Percentiles rank a stretch among this genome's conserved stretches.
phyloP scores from a whole-genome alignment of 2,329 filamentous ascomycete genomes.

The Trichoderma aggressivum region DNA sequence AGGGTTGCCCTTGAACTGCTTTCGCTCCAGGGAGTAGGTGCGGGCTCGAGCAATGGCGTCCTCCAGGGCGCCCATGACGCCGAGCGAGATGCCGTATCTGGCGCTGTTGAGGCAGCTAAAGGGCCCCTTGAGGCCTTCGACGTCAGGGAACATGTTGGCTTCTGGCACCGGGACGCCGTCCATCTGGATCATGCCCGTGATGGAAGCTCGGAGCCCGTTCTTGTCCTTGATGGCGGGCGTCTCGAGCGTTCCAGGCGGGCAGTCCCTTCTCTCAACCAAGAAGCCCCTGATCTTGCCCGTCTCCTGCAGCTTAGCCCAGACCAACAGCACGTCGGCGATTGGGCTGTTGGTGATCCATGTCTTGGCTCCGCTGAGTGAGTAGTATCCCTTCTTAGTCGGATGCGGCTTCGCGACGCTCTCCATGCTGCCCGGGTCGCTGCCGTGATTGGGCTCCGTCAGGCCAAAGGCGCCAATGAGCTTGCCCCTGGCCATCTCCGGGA shows the following conservation, averaged over 20 bases:
- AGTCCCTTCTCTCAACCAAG: slow-evolving; percentile 78
- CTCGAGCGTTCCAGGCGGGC: slow-evolving; percentile 82
- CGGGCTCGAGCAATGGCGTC: slow-evolving; percentile 81
- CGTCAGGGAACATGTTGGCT: slow-evolving; percentile 88
- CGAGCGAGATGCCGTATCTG: slow-evolving; percentile 88
- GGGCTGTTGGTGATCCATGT: slow-evolving; percentile 97
- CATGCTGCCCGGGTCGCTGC: slow-evolving; percentile 88
- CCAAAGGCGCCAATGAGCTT: slow-evolving; percentile 83
- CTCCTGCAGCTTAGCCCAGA: slow-evolving; percentile 90
- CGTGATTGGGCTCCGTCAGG: slow-evolving; percentile 88
- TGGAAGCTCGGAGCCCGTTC: slow-evolving; percentile 85
- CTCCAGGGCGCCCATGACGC: slow-evolving; percentile 89
- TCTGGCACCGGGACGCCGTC: slow-evolving; percentile 84
- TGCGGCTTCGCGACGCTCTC: slow-evolving; percentile 83
- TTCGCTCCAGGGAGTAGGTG: slow-evolving; percentile 85
- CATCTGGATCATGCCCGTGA: slow-evolving; percentile 97
- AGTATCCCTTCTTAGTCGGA: slow-evolving; percentile 78
- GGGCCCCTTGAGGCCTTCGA: slow-evolving; percentile 82
- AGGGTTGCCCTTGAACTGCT: slow-evolving; percentile 94
- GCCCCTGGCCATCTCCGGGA: slow-evolving; percentile 78
- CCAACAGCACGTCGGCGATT: slow-evolving; percentile 77
- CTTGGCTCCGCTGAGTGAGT: slow-evolving; percentile 75
- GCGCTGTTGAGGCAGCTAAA: slow-evolving; percentile 95
- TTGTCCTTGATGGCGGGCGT: slow-evolving; percentile 94
- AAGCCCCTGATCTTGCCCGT: slow-evolving; percentile 95